A percentile compares a stretch with the other conserved stretches of the same genome.
These are phyloP conservation scores for Ballota nigra DNA, from an alignment of 257 asterid genomes.

Conservation along the genomic window DNA sequence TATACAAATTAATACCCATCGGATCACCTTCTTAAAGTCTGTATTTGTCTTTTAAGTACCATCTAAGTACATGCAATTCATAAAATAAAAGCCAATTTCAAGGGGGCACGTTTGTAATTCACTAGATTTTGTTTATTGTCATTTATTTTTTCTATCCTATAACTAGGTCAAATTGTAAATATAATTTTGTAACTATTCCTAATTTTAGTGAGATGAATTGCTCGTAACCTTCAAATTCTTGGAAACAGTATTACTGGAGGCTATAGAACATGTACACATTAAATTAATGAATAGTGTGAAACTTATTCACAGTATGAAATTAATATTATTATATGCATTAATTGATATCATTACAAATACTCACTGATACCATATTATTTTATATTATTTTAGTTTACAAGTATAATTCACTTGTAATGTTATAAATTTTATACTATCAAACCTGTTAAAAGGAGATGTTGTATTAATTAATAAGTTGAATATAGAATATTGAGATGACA, in stretches of 20 bases:
- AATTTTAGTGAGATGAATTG: not conserved
- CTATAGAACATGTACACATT: too few species aligned
- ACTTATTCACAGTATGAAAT: too few species aligned
- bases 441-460: too few species aligned
- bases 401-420: too few species aligned
- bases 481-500: not conserved
- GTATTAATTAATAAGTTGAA: not conserved
- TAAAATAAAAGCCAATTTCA: not conserved
- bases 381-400: too few species aligned
- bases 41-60: not conserved
- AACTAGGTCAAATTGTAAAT: not conserved
- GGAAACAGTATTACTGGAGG: too few species aligned
- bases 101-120: not conserved
- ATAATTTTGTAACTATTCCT: not conserved
- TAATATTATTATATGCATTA: too few species aligned
- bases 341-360: too few species aligned
- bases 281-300: too few species aligned
- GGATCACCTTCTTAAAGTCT: not conserved
- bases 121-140: not conserved
- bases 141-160: not conserved
- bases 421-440: too few species aligned
- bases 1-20: not conserved
- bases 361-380: too few species aligned
- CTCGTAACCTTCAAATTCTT: not conserved
- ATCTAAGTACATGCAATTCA: not conserved